Base-by-base conservation (phyloP, 306 rosid genomes). In the Casuarina equisetifolia region DNA sequence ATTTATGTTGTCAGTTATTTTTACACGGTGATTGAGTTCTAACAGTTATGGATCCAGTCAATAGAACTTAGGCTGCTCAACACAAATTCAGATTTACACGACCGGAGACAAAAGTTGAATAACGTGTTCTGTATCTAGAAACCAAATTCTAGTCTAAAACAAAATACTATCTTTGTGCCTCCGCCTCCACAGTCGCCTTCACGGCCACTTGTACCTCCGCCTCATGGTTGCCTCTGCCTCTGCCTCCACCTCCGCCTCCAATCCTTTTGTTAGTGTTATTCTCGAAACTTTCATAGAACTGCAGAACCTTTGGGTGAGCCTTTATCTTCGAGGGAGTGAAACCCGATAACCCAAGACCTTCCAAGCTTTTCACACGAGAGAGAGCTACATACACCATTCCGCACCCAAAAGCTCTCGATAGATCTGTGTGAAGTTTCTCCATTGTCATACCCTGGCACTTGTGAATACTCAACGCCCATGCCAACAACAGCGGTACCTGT, bases 371-470 rank as follows among this genome's bases (percentile, higher is more conserved):
- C 53, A 85, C 83, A 1, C 88, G 84, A 38, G 96, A 85, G 58
- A 91, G 78, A 20, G 87, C 86, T 0, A 87, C 85, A 74, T 87
- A 91, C 17, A 80, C 84, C 90, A 91, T 90, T 69, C 96, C 93
- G 73, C 4, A 74, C 6, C 72, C 88, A 48, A 91, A 91, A 70
- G 85, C 78, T 25, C 16, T n/a, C 6, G 85, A 82, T 44, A 88
- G 76, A 85, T 82, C 12, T 7, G 92, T 85, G 63, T 46, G 58
- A 77, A 82, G 78, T 53, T 66, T 74, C 43, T 88, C 89, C 39
- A 88, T 79, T 75, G 89, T 87, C 93, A 84, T 84, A 20, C 91
- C 90, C 54, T 87, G 96, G 74, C 91, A 83, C 86, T 88, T 88
- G 80, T 84, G 93, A 72, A 91, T 87, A 75, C 93, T 87, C 67